Evolutionary conservation across 352 stramenopile species (phyloP), one percentile per base, ranked within the genome.

Genomic region (Albugo laibachii): DNA sequence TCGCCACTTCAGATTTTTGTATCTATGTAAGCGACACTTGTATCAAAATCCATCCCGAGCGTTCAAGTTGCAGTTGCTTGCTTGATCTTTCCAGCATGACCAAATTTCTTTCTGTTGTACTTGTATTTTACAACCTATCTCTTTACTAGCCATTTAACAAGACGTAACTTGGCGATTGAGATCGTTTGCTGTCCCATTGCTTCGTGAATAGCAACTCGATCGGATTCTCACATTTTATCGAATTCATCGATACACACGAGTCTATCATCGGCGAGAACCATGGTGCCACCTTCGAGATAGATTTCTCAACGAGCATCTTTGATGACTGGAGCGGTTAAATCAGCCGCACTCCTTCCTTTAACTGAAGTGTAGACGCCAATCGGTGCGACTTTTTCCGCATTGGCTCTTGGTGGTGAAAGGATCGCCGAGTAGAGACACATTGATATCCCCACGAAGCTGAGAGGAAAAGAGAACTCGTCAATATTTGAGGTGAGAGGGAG

Each of bases 181-280:
- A 99, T 98, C 5, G 96, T 99, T 57, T 99, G 96, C 63, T 99
- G 96, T 65, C 99, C 96, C 96, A 99, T 99, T 11, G 94, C 94
- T 65, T 99, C 95, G 63, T 99, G 95, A 55, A 99, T 99, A 36
- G 94, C 94, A 11, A 98, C 93, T 40, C 94, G 82, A 65, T 98
- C 83, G 11, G 75, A 78, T 53, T 93, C 80, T 35, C 79, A 62
- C 81, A 95, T 95, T 57, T 97, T 97, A 59, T 97, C 91, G 41
- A 97, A 97, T 64, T 95, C 83, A 51, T 99, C 95, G 59, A 99
- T 99, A 45, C 93, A 98, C 19, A 98, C 94, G 49, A 99, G 85
- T 0, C 95, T 94, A 39, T 94, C 94, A 61, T 99, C 95, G 0
- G 93, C 94, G 41, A 99, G 69, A 16, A 98, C 94, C 89, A 99